Evolutionary conservation across 805 yeast genomes (phyloP).

Genomic region (Ogataea salicorniae): DNA sequence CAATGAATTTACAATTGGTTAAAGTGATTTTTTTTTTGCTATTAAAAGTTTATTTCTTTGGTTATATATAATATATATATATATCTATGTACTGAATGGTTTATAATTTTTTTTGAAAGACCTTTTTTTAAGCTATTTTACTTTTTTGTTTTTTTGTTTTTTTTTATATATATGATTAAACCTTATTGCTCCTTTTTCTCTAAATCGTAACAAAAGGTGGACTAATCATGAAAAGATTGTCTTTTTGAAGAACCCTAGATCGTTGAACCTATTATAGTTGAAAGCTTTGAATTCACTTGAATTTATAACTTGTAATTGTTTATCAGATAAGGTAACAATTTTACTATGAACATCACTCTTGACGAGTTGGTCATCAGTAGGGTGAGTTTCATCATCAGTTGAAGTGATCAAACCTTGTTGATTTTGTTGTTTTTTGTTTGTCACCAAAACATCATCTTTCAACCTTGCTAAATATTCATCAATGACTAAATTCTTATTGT

Average conservation of each 20-base stretch:
- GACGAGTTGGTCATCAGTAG: neutral
- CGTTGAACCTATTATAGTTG: slow-evolving; percentile 18
- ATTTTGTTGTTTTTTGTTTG: neutral
- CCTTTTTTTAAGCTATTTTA: neutral
- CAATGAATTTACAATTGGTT: neutral
- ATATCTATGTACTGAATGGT: neutral
- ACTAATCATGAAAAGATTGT: slow-evolving; percentile 13
- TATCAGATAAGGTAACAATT: neutral
- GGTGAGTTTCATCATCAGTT: neutral
- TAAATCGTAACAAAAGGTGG: neutral
- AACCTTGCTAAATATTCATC: slow-evolving; percentile 3
- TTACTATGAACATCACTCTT: neutral
- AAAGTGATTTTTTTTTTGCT: neutral
- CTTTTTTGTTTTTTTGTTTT: neutral
- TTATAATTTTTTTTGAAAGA: neutral
- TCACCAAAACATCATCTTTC: neutral
- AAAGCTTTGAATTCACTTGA: slow-evolving; percentile 19
- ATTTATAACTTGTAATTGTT: slow-evolving; percentile 7
- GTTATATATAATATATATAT: neutral
- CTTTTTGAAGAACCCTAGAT: slow-evolving; percentile 19
- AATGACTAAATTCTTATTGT: slow-evolving; percentile 6
- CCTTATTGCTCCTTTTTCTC: neutral
- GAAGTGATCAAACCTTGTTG: neutral
- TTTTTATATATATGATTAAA: neutral
- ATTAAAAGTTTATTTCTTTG: neutral